Base-by-base conservation (phyloP, 2,329 filamentous ascomycete genomes). In the Juglanconis juglandina region DNA sequence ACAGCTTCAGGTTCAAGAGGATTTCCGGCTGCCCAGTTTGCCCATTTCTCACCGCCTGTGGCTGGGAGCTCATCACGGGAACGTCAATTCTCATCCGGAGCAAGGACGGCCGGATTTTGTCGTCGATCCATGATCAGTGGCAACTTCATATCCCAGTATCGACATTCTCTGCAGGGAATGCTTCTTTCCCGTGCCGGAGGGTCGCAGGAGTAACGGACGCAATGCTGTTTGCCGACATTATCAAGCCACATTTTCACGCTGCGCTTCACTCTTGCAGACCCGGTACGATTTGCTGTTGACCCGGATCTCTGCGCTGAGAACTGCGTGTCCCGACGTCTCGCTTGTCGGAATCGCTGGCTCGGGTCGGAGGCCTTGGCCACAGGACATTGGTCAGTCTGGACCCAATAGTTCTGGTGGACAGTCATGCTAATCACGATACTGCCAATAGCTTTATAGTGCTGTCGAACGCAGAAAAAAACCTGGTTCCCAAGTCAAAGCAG, bases 41-140 rank as follows among this genome's bases (percentile, higher is more conserved):
- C 44, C 39, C 49, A 39, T 59, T 54, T 53, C 58, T 63, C 61
- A 63, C 61, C 61, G 61, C 61, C 44, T 61, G 61, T 63, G 58
- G 58, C 58, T 61, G 61, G 58, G 24, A 60, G 52, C 54, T 48
- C 51, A 58, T 58, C 58, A 61, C 58, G 54, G 51, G 58, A 49
- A 61, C 61, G 58, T 60, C 58, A 61, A 42, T 42, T 14, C 58
- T 52, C 34, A 17, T 44, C 14, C 30, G 17, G 41, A 55, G 33
- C 48, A 49, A 54, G 17, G 32, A 41, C 14, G 10, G 34, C 13
- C 32, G 11, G 30, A 4, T 14, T 30, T 30, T 8, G 33, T 5
- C 44, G 17, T 17, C n/a, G 13, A 42, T 49, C 51, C 17, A 33
- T 24, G 37, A 24, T 34, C 48, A 50, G 24, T 24, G 24, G 41